These are phyloP conservation scores for Phytophthora tentaculata DNA, from an alignment of 352 stramenopile species.

Conservation along the genomic window DNA sequence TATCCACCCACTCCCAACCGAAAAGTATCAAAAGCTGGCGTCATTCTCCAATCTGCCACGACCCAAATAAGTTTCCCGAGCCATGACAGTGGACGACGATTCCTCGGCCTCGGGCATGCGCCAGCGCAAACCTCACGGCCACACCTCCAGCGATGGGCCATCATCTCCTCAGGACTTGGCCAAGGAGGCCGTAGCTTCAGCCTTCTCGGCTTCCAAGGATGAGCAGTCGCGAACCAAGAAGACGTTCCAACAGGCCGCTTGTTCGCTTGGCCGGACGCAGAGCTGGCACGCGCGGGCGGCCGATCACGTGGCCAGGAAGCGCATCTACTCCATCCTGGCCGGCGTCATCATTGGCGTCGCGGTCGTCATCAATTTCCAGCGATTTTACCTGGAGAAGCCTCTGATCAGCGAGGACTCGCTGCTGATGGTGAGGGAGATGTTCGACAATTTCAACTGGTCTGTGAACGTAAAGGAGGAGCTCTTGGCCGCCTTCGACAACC, in stretches of 20 bases:
- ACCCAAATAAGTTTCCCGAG: conserved; percentile 3
- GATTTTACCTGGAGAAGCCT: conserved; percentile 55
- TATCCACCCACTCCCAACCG: conserved; percentile 7
- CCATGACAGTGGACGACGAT: conserved; percentile 21
- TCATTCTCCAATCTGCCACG: conserved; percentile 24
- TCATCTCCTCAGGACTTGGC: conserved; percentile 7
- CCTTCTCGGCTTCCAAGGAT: conserved; percentile 11
- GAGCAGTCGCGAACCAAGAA: conserved; percentile 24
- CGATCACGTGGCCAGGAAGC: conserved; percentile 64
- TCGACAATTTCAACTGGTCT: conserved; percentile 72
- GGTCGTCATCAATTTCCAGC: conserved; percentile 53
- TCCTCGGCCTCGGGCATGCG: conserved; percentile 23
- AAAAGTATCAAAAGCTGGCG: background rate
- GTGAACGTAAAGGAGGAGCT: conserved; percentile 74
- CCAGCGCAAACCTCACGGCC: conserved; percentile 36
- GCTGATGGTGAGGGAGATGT: conserved; percentile 59
- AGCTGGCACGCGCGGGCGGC: conserved; percentile 65
- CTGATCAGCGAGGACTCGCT: conserved; percentile 61
- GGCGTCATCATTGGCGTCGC: conserved; percentile 65
- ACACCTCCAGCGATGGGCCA: background rate
- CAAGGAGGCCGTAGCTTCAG: conserved; percentile 12
- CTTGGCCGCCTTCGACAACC: conserved; percentile 63
- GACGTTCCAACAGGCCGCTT: conserved; percentile 26
- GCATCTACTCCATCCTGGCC: conserved; percentile 73
- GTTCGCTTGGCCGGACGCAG: conserved; percentile 45